Conservation (phyloP, 306 rosid genomes). For the Styphnolobium japonicum region DNA sequence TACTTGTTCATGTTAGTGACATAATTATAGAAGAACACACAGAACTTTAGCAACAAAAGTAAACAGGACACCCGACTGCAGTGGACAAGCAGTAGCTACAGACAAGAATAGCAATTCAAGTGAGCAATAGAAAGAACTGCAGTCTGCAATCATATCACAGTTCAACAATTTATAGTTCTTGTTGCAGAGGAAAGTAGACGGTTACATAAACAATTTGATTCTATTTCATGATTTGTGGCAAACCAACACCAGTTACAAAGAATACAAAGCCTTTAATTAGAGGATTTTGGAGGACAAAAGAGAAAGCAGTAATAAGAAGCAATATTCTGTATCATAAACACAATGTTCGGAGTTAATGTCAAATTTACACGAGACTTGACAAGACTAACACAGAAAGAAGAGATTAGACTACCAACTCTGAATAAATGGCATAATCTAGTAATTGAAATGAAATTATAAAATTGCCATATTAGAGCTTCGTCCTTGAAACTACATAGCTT, state of each 20-base stretch:
- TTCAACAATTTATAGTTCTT: background rate
- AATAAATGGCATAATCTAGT: background rate
- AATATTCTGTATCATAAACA: background rate
- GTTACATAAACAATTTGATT: background rate
- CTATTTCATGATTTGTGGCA: background rate
- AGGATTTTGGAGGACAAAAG: background rate
- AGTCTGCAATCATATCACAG: background rate
- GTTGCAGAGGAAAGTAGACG: background rate
- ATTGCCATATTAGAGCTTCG: background rate
- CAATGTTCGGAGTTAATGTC: background rate
- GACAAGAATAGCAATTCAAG: background rate
- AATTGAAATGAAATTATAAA: background rate
- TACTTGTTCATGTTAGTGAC: background rate
- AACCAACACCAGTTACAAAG: background rate
- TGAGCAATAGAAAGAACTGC: background rate
- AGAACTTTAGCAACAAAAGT: background rate
- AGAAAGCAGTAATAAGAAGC: background rate
- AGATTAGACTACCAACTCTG: background rate
- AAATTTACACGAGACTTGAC: background rate
- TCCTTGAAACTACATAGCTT: conserved; percentile 19
- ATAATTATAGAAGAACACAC: background rate
- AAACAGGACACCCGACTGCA: too few species aligned
- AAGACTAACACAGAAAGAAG: background rate
- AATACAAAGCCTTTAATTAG: background rate
- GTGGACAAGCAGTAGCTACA: background rate